A percentile compares a stretch with the other conserved stretches of the same genome.
Evolutionary conservation across 75 land plant species (phyloP).

Genomic region (Cryptomeria japonica): DNA sequence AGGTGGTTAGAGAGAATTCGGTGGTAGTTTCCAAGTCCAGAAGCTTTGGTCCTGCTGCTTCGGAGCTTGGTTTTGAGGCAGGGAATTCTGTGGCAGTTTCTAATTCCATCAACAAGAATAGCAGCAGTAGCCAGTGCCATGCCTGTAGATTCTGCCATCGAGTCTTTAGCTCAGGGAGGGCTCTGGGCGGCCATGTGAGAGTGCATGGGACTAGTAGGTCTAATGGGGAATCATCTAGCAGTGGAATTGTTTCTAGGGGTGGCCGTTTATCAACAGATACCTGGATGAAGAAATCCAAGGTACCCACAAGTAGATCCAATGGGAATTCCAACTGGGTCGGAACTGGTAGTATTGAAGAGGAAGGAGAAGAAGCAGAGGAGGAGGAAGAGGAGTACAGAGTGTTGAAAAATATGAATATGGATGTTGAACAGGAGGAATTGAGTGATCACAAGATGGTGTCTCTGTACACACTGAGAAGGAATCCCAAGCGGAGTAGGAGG

Average conservation of each 20-base stretch:
- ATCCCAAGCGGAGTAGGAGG: slow-evolving; percentile 44
- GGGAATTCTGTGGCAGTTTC: background rate
- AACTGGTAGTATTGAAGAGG: background rate
- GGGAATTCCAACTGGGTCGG: background rate
- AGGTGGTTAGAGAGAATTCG: background rate
- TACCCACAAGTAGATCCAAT: slow-evolving; percentile 13
- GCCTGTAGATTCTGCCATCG: slow-evolving; percentile 21
- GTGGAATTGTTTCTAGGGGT: background rate
- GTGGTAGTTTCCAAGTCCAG: background rate
- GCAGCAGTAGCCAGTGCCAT: background rate
- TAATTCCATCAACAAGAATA: background rate
- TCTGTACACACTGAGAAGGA: slow-evolving; percentile 32
- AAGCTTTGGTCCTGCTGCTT: too few relatives aligned
- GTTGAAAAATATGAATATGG: background rate
- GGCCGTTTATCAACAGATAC: background rate
- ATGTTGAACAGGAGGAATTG: slow-evolving; percentile 3
- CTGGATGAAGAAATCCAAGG: slow-evolving; percentile 3
- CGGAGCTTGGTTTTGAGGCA: background rate
- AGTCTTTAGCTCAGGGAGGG: slow-evolving; percentile 33
- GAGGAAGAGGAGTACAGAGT: background rate
- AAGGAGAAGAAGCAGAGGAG: background rate
- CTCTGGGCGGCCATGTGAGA: slow-evolving; percentile 44
- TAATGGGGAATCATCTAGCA: background rate
- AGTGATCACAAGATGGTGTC: slow-evolving; percentile 20
- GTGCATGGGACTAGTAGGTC: slow-evolving; percentile 5